Conservation (phyloP, 345 rosid genomes). For the Boechera divaricarpa region DNA sequence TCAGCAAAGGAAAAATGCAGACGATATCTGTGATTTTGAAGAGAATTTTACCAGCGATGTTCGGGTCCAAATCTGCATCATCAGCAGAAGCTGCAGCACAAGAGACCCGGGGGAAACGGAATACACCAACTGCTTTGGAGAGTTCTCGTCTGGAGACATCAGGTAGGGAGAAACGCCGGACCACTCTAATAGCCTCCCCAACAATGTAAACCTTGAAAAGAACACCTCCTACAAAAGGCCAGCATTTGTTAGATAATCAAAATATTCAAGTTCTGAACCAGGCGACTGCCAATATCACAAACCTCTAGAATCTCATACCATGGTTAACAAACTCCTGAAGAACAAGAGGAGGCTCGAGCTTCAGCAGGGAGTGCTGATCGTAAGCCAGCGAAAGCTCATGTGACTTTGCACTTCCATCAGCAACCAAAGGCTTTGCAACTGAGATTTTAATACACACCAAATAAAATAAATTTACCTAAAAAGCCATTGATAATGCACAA, state of each 20-base stretch:
- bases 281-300: constrained; percentile 5
- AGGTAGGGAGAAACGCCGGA: constrained; percentile 82
- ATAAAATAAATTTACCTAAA: background rate
- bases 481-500: background rate
- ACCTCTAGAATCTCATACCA: constrained; percentile 50
- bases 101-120: constrained; percentile 71
- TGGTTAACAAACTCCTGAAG: constrained; percentile 92
- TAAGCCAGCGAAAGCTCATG: constrained; percentile 24
- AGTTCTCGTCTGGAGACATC: constrained; percentile 74
- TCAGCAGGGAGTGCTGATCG: constrained; percentile 29
- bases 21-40: background rate
- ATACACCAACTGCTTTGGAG: constrained; percentile 55
- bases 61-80: constrained; percentile 69
- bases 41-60: constrained; percentile 54
- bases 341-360: constrained; percentile 84
- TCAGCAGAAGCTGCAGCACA: constrained; percentile 80
- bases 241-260: background rate
- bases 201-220: constrained; percentile 82
- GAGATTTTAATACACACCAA: background rate
- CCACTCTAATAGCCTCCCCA: constrained; percentile 84
- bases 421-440: constrained; percentile 28
- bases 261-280: background rate
- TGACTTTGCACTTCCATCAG: constrained; percentile 29
- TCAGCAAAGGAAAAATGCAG: background rate
- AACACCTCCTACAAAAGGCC: constrained; percentile 63